These are phyloP conservation scores for Erythrophleum fordii DNA, from an alignment of 306 rosid species.

Conservation along the genomic window DNA sequence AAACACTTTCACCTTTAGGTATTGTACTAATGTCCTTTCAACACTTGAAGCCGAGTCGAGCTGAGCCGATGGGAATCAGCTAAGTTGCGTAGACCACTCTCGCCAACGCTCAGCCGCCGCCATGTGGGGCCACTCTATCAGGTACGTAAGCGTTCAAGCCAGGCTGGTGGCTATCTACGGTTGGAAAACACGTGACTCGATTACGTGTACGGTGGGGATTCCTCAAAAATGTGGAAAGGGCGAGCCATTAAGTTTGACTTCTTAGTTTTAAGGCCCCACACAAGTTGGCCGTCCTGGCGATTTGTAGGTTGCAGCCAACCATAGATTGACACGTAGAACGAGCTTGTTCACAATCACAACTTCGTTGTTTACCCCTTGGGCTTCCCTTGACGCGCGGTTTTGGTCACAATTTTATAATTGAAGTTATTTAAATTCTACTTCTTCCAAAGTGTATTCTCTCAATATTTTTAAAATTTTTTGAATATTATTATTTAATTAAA, in stretches of 20 bases:
- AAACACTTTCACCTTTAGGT: neutral
- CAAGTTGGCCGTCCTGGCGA: neutral
- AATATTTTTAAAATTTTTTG: too few relatives aligned
- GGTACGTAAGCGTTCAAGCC: constrained; percentile 7
- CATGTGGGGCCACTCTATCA: constrained; percentile 32
- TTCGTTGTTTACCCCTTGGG: neutral
- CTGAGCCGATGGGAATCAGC: neutral
- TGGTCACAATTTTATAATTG: neutral
- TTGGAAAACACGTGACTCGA: neutral
- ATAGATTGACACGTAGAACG: neutral
- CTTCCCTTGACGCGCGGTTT: neutral
- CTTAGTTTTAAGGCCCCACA: neutral
- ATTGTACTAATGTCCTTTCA: neutral
- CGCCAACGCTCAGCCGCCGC: neutral
- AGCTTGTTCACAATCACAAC: neutral
- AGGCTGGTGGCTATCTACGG: neutral
- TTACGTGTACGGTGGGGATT: constrained; percentile 32
- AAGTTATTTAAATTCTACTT: neutral
- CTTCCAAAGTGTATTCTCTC: too few relatives aligned
- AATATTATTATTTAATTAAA: neutral
- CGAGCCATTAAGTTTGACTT: constrained; percentile 24
- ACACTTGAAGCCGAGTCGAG: constrained; percentile 1
- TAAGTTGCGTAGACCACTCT: neutral
- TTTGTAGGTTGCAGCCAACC: neutral
- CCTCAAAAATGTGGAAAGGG: neutral